A percentile compares a stretch with the other conserved stretches of the same genome.
phyloP scores from a whole-genome alignment of 2,329 filamentous ascomycete genomes.

The Didymella pinodella region DNA sequence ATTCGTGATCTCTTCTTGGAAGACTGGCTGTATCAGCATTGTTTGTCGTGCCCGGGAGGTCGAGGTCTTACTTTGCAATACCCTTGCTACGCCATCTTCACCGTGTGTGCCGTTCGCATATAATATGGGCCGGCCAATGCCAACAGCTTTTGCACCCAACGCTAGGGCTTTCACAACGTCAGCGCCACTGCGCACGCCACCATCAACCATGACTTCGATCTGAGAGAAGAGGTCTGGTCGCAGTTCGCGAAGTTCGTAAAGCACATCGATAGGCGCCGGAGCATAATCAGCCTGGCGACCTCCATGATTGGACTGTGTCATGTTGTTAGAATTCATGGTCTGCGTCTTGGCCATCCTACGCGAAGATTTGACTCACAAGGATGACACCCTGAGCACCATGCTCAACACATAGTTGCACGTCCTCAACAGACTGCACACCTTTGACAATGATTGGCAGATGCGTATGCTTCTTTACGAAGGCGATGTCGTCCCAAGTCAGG shows the following conservation, averaged over 20 bases:
- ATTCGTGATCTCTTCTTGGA: constrained; percentile 14
- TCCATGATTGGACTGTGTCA: constrained; percentile 3
- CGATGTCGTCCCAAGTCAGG: constrained; percentile 9
- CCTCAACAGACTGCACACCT: constrained; percentile 12
- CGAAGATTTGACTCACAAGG: neutral
- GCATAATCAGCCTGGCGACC: constrained; percentile 13
- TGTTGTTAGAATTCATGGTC: neutral
- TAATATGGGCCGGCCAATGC: constrained; percentile 10
- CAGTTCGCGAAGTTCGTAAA: constrained; percentile 6
- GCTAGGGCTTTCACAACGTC: constrained; percentile 13
- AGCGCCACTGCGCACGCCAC: constrained; percentile 9
- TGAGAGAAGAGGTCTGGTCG: constrained; percentile 10
- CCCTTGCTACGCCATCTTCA: constrained; percentile 9
- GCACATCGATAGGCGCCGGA: constrained; percentile 8
- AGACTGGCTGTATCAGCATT: constrained; percentile 1
- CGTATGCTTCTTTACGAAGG: constrained; percentile 6
- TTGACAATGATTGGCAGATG: constrained; percentile 10
- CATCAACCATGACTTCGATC: constrained; percentile 10
- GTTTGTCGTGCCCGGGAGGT: neutral
- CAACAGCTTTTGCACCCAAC: constrained; percentile 12
- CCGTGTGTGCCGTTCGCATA: constrained; percentile 14
- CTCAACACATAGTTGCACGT: constrained; percentile 5
- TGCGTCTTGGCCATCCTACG: neutral
- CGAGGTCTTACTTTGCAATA: constrained; percentile 1
- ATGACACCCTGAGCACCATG: constrained; percentile 12